Evolutionary conservation across 768 basidiomycete genomes (phyloP), one percentile per base, ranked within the genome.

Genomic region (Cystofilobasidium macerans): DNA sequence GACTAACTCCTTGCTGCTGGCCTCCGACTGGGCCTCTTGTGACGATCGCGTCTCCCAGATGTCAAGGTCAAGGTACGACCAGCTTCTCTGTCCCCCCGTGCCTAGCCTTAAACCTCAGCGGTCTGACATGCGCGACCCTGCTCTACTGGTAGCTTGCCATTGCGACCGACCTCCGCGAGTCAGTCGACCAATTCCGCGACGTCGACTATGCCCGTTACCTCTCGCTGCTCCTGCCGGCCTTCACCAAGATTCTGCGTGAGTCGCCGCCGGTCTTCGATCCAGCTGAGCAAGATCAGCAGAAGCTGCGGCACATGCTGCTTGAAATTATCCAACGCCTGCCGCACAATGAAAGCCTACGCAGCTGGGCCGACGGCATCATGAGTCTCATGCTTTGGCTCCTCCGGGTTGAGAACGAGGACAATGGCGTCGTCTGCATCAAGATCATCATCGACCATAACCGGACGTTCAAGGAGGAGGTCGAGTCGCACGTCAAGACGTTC

Each of bases 361-460:
- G 82, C 60, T 85, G 87, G 69, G 81, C 84, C 22, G 77, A 81
- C 18, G 74, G 81, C 2, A 82, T 98, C 53, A 87, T 88, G 74
- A 80, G 80, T 62, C 85, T 89, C 61, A 85, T 95, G 84, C 80
- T 97, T 42, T 81, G 89, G 69, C 79, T 91, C 61, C 80, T 98
- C 35, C 85, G 87, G 30, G 79, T 83, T 70, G 95, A 99, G 78
- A 97, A 95, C 74, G 95, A 99, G 77, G 95, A 99, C 74, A 93
- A 92, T 72, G 95, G 89, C 2, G 81, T 86, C 36, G 81, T 85
- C 2, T 87, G 86, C 63, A 89, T 92, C 81, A 98, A 97, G 78
- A 87, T 85, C 64, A 81, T 95, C 72, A 86, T 90, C 66, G 94
- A 99, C 77, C 80, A 92, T 26, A 83, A 88, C 72, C 84, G 94